A percentile compares a stretch with the other conserved stretches of the same genome.
Evolutionary conservation across 352 stramenopile genomes (phyloP).

Genomic region (Pythium periplocum): DNA sequence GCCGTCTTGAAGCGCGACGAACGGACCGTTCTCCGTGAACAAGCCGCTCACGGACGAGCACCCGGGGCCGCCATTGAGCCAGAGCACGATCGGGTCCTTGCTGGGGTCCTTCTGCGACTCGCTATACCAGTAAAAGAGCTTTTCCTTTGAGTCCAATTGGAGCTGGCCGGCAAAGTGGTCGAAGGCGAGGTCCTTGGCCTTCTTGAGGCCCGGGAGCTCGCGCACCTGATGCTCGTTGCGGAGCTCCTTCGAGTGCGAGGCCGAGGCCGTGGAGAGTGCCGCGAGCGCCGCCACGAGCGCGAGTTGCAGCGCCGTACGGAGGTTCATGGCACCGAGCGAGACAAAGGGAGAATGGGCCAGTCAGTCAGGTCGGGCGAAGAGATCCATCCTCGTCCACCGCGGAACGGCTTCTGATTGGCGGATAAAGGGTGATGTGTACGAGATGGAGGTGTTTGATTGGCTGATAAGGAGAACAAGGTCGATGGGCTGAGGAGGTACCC

Average conservation of each 20-base stretch:
- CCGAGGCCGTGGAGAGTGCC: neutral
- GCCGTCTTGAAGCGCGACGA: constrained; percentile 44
- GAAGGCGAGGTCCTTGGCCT: constrained; percentile 35
- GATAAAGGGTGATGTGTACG: too few species aligned
- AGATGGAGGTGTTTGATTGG: too few species aligned
- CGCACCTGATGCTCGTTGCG: constrained; percentile 35
- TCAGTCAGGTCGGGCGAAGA: too few species aligned
- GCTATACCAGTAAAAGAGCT: constrained; percentile 74
- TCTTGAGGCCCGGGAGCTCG: constrained; percentile 42
- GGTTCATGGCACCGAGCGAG: too few species aligned
- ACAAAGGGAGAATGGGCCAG: too few species aligned
- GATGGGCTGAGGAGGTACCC: too few species aligned
- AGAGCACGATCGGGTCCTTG: constrained; percentile 80
- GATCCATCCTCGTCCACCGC: too few species aligned
- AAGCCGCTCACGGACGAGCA: constrained; percentile 81
- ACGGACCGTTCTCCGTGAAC: constrained; percentile 75
- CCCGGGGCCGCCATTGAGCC: constrained; percentile 90
- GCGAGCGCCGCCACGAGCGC: neutral
- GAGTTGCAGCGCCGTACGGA: constrained; percentile 1
- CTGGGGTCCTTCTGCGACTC: constrained; percentile 42
- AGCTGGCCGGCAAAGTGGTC: constrained; percentile 57
- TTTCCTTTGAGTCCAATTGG: constrained; percentile 34
- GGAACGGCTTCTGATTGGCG: too few species aligned
- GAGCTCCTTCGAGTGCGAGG: neutral
- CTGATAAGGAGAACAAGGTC: too few species aligned